phyloP scores from a whole-genome alignment of 2,329 filamentous ascomycete genomes.

The Zasmidium citrigriseum region DNA sequence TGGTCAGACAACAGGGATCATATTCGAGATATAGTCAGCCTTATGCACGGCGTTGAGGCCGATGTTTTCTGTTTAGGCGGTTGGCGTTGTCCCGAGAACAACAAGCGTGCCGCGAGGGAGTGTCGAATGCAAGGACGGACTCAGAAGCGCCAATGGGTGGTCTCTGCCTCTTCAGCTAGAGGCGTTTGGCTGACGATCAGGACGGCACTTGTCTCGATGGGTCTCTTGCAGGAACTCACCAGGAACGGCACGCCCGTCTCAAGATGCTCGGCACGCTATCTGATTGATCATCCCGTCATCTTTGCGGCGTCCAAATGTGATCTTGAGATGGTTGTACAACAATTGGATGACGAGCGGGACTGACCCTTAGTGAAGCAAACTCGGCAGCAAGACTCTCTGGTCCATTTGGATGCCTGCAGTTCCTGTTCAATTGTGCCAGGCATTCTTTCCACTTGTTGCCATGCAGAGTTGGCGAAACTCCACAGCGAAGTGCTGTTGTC shows the following conservation, averaged over 20 bases:
- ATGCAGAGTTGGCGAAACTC: too few species aligned
- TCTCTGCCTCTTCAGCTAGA: not conserved
- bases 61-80: not conserved
- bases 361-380: too few species aligned
- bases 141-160: not conserved
- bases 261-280: not conserved
- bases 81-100: slow-evolving; percentile 13
- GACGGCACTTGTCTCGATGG: not conserved
- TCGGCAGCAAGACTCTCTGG: too few species aligned
- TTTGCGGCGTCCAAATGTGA: too few species aligned
- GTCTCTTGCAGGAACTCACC: not conserved
- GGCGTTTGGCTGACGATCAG: not conserved
- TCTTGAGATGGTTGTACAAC: too few species aligned
- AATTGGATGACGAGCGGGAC: too few species aligned
- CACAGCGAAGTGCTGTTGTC: too few species aligned
- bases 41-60: not conserved
- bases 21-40: not conserved
- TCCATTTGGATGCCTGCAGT: too few species aligned
- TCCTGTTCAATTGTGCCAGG: too few species aligned
- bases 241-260: not conserved
- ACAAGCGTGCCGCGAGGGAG: not conserved
- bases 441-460: too few species aligned
- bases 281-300: too few species aligned
- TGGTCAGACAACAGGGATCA: not conserved
- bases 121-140: not conserved